phyloP scores from a whole-genome alignment of 2,329 filamentous ascomycete species.

The Zopfia rhizophila region DNA sequence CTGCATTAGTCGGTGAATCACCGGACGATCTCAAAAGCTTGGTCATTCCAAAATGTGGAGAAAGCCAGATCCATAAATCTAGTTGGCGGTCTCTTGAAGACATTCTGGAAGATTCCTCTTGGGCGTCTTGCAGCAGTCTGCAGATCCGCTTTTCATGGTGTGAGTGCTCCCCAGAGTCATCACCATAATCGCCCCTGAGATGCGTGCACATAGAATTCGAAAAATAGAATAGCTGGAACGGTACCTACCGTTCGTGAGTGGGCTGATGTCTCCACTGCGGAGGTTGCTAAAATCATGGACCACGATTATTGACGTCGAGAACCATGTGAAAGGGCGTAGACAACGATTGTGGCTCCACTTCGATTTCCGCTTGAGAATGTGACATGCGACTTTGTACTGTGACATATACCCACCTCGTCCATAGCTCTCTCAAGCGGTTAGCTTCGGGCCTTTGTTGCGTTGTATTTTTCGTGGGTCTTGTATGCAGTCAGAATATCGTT shows the following conservation, averaged over 20 bases:
- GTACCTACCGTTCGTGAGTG: too few species aligned
- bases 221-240: too few species aligned
- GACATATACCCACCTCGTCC: constrained; percentile 9
- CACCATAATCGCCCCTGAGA: too few species aligned
- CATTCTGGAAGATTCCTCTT: constrained; percentile 1
- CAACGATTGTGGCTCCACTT: neutral
- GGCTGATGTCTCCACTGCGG: neutral
- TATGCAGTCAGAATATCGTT: neutral
- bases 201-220: too few species aligned
- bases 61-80: neutral
- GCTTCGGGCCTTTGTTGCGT: constrained; percentile 8
- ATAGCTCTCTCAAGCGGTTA: neutral
- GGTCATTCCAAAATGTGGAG: neutral
- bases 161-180: too few species aligned
- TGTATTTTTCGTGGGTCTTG: constrained; percentile 17
- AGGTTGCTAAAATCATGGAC: neutral
- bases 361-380: neutral
- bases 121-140: too few species aligned
- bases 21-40: neutral
- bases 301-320: neutral
- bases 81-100: neutral
- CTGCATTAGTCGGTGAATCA: constrained; percentile 5
- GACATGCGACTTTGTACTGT: constrained; percentile 11
- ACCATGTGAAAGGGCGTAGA: constrained; percentile 4
- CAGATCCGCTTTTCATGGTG: too few species aligned